Conservation (phyloP, 1,284 basidiomycete genomes). For the Coniophora puteana region DNA sequence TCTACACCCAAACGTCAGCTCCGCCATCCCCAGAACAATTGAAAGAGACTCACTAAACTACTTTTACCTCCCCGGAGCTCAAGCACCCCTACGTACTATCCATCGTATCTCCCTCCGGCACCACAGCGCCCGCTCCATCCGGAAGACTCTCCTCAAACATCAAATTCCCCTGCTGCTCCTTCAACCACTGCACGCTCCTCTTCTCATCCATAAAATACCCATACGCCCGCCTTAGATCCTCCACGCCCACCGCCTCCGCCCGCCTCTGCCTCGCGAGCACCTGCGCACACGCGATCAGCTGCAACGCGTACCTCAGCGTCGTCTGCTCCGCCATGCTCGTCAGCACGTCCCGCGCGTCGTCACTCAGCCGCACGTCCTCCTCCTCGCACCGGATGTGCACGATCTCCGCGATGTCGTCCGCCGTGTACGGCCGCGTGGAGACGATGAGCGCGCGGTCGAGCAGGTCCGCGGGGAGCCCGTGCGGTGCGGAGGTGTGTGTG, state of each 20-base stretch:
- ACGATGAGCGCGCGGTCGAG: conserved; percentile 96
- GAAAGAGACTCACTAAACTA: not conserved
- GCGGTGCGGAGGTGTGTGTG: conserved; percentile 91
- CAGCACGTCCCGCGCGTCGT: conserved; percentile 74
- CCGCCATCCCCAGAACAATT: no score
- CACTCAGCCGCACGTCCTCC: conserved; percentile 87
- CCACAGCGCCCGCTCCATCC: conserved; percentile 35
- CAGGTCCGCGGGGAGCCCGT: conserved; percentile 93
- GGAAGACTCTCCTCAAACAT: conserved; percentile 75
- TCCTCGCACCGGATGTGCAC: conserved; percentile 95
- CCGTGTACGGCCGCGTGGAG: conserved; percentile 85
- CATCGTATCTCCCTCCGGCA: conserved; percentile 26
- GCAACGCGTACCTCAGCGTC: conserved; percentile 86
- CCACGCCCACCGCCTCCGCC: conserved; percentile 71
- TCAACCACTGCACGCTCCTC: conserved; percentile 92
- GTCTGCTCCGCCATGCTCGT: conserved; percentile 86
- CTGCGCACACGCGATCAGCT: conserved; percentile 89
- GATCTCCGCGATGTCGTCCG: conserved; percentile 87
- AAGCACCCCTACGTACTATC: conserved; percentile 13
- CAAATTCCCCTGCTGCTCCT: conserved; percentile 73
- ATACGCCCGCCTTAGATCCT: conserved; percentile 84
- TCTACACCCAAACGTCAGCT: no score
- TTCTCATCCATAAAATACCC: conserved; percentile 95
- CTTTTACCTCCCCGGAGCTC: not conserved
- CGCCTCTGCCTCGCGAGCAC: conserved; percentile 83